Evolutionary conservation across 192 early-diverging fungal species (phyloP), one percentile per base, ranked within the genome.

Genomic region (Endogone sp.): DNA sequence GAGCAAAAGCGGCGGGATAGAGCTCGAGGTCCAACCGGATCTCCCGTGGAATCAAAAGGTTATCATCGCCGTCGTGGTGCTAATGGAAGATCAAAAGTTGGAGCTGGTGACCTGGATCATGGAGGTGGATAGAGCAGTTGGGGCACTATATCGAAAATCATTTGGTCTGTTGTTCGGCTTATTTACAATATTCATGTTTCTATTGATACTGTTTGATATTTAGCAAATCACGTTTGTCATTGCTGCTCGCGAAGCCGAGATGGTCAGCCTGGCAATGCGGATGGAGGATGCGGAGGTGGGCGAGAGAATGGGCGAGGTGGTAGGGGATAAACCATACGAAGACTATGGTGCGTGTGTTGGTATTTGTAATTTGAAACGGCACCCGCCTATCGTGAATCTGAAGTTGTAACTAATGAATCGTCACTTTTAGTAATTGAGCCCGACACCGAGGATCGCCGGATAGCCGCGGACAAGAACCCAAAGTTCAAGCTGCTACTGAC

Each of bases 1-100:
- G 65, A 67, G 27, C 65, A 59, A 24, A 32, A 55, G 29, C 22
- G 59, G 44, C 32, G 59, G 29, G 3, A 60, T 63, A 10, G 75
- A 78, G 55, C 63, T 76, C 3, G 30, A 77, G 26, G 68, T 82
- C 10, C 72, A 77, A 49, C 68, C 73, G 2, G 58, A 62, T 4
- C 69, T 78, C 8, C 62, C 78, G 20, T 80, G 80, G 71, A 65
- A 56, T 11, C 74, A 85, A 56, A 77, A 85, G 68, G 71, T 88
- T n/a, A 72, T 75, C 22, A 80, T 86, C 57, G 79, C 73, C 0
- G 82, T 88, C 2, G 66, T 74, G 16, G 68, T 79, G 10, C 71
- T 88, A 26, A 26, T 76, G 11, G 79, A 83, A 57, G 73, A 78
- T 10, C 75, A 79, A 4, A 59, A 80, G 21, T 24, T 37, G 0